Evolutionary conservation across 371 early-diverging fungal species (phyloP).

Genomic region (Actinomortierella ambigua): DNA sequence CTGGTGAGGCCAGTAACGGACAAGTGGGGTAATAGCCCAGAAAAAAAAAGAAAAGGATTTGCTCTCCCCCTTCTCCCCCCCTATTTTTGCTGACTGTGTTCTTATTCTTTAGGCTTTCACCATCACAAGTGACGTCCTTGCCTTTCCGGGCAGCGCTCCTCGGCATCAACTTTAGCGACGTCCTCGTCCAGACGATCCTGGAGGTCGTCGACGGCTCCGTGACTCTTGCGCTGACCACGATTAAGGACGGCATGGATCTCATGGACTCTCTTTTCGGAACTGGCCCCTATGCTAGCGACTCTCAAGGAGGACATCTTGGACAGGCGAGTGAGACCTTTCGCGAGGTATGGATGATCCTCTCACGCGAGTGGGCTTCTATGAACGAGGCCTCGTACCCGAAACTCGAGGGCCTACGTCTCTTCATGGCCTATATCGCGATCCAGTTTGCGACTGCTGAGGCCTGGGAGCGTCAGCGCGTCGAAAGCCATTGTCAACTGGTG

Average conservation of each 20-base stretch:
- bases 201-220: slow-evolving; percentile 44
- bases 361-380: slow-evolving; percentile 20
- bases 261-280: slow-evolving; percentile 44
- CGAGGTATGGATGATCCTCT: slow-evolving; percentile 39
- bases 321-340: slow-evolving; percentile 30
- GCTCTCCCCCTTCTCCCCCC: background rate
- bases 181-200: slow-evolving; percentile 40
- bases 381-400: slow-evolving; percentile 16
- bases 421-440: slow-evolving; percentile 42
- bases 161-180: slow-evolving; percentile 45
- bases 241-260: slow-evolving; percentile 40
- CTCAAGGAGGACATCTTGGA: slow-evolving; percentile 16
- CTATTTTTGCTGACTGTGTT: no score
- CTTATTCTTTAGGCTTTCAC: no score
- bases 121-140: no score
- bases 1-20: slow-evolving; percentile 12
- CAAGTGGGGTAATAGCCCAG: slow-evolving; percentile 9
- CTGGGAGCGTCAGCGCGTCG: slow-evolving; percentile 33
- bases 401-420: slow-evolving; percentile 27
- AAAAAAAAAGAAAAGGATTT: background rate
- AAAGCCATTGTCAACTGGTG: slow-evolving; percentile 24
- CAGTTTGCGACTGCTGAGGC: slow-evolving; percentile 39
- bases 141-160: slow-evolving; percentile 11
- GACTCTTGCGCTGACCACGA: slow-evolving; percentile 28
- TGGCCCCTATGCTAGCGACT: slow-evolving; percentile 37